Evolutionary conservation across 73 alveolate species (phyloP), one percentile per base, ranked within the genome.

Genomic region (Blepharisma japonicum): DNA sequence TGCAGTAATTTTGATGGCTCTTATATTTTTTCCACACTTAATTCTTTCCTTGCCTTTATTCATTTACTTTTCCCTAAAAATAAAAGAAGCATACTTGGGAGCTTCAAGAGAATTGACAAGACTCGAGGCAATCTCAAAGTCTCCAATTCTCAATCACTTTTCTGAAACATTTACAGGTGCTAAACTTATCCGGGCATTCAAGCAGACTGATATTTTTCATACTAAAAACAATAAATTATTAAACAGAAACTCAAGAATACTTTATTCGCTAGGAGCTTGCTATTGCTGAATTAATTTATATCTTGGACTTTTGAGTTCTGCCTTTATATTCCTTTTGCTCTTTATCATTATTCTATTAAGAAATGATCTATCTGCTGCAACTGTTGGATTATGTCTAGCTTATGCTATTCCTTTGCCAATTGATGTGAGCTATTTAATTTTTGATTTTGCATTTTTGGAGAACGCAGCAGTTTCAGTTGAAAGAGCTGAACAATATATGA

Each of bases 161-260:
- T 77, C 88, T 56, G 98, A 92, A 79, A 84, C 95, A 0, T 50
- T 87, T 7, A 68, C 86, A 6, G 98, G 98, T 6, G 83, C 79
- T 4, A 78, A 86, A 6, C 83, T 94, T 8, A 92, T 92, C 50
- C 89, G 98, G 71, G 83, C 95, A 9, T 92, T 84, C 86, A 72
- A 89, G 38, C 55, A 18, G 1, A 55, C 18, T 14, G 23, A 53
- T 0, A 3, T n/a, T 3, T n/a, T 53, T 14, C 18, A 53, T 14
- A 3, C 18, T 53, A 53, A 53, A 53, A n/a, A n/a, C 4, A 1
- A 14, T 20, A 3, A 53, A 1, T 53, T 53, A 20, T n/a, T 53
- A 53, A 53, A 53, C 18, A 53, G 23, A 0, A n/a, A 53, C 18
- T n/a, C 23, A 1, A 53, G 23, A 3, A 53, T 53, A 53, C 18